A percentile compares a stretch with the other conserved stretches of the same genome.
phyloP scores from a whole-genome alignment of 2,329 filamentous ascomycete genomes.

The Calonectria pauciramosa region DNA sequence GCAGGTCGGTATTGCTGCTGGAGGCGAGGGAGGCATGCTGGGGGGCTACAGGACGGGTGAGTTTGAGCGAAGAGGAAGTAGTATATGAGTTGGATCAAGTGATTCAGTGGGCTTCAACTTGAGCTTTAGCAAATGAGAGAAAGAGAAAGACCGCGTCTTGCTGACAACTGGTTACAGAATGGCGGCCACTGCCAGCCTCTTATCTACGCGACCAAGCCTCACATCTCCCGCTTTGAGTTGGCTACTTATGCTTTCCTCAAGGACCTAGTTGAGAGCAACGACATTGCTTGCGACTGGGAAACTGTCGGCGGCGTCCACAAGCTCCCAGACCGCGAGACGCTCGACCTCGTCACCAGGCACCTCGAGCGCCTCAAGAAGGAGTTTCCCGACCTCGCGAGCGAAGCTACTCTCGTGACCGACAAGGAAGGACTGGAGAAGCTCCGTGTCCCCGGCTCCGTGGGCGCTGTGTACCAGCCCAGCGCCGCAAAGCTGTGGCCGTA shows the following conservation, averaged over 20 bases:
- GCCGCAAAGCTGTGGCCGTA: slow-evolving; percentile 86
- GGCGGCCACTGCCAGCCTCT: slow-evolving; percentile 83
- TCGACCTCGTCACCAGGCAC: slow-evolving; percentile 64
- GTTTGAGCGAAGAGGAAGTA: neutral
- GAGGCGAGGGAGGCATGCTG: slow-evolving; percentile 86
- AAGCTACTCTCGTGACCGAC: slow-evolving; percentile 57
- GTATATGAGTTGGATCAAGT: neutral
- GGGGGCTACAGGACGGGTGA: slow-evolving; percentile 85
- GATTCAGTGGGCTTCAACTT: neutral
- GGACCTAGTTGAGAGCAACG: slow-evolving; percentile 67
- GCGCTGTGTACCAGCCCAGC: slow-evolving; percentile 73
- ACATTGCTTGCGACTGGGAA: slow-evolving; percentile 79
- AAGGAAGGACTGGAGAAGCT: slow-evolving; percentile 62
- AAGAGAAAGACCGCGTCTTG: neutral
- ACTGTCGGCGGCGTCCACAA: slow-evolving; percentile 74
- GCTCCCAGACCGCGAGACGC: slow-evolving; percentile 69
- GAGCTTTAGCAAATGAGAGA: neutral
- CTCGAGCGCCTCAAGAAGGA: slow-evolving; percentile 63
- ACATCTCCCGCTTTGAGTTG: slow-evolving; percentile 79
- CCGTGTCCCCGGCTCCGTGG: slow-evolving; percentile 69
- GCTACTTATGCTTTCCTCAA: slow-evolving; percentile 74
- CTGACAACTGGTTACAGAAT: slow-evolving; percentile 59
- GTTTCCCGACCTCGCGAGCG: slow-evolving; percentile 70
- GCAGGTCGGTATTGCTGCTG: slow-evolving; percentile 75
- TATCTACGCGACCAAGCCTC: slow-evolving; percentile 71